These are phyloP conservation scores for Elasticomyces elasticus DNA, from an alignment of 495 filamentous ascomycete species.

Conservation along the genomic window DNA sequence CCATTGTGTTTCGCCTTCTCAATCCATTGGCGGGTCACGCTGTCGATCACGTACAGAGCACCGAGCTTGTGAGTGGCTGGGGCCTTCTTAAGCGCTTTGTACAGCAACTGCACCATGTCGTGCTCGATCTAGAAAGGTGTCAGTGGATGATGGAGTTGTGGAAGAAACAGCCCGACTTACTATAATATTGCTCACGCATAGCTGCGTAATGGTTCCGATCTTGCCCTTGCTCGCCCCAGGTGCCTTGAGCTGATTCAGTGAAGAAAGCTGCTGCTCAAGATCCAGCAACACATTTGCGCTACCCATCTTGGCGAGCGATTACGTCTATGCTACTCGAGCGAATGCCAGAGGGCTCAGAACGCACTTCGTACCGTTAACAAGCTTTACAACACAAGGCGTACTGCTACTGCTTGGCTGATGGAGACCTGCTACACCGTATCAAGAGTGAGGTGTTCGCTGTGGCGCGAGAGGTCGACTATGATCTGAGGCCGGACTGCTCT, in stretches of 20 bases:
- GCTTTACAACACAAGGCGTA: background rate
- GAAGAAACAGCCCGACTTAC: slow-evolving; percentile 44
- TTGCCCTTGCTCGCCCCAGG: slow-evolving; percentile 89
- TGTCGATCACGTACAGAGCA: slow-evolving; percentile 99
- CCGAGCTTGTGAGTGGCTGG: slow-evolving; percentile 94
- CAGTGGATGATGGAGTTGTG: background rate
- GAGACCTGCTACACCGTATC: background rate
- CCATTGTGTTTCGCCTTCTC: slow-evolving; percentile 81
- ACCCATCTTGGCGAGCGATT: background rate
- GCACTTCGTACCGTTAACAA: background rate
- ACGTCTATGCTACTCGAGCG: slow-evolving; percentile 3
- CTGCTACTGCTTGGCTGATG: background rate
- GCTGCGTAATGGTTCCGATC: slow-evolving; percentile 70
- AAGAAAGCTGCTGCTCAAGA: slow-evolving; percentile 79
- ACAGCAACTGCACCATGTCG: slow-evolving; percentile 89
- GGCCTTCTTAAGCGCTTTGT: slow-evolving; percentile 93
- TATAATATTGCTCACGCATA: slow-evolving; percentile 87
- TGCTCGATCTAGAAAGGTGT: slow-evolving; percentile 69
- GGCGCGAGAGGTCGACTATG: no score
- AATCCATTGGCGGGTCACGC: slow-evolving; percentile 97
- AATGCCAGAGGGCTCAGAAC: background rate
- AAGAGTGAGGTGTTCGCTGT: background rate
- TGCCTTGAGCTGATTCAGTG: slow-evolving; percentile 80
- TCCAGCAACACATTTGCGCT: slow-evolving; percentile 57
- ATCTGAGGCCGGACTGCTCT: background rate